Evolutionary conservation across 257 asterid genomes (phyloP), one percentile per base, ranked within the genome.

Genomic region (Verbascum thapsus): DNA sequence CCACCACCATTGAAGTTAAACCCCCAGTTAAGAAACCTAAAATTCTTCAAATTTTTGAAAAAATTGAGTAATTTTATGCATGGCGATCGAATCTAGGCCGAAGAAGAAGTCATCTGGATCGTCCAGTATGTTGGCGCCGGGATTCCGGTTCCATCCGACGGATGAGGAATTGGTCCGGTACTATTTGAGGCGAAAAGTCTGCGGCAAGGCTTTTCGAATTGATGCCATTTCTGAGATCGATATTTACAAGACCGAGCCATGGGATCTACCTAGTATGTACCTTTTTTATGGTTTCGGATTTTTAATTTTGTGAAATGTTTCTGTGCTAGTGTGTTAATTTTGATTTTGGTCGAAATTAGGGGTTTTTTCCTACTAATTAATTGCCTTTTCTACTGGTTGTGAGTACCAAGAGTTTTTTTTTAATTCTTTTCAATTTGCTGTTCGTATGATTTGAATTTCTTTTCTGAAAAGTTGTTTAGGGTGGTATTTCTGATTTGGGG

Each of bases 231-330:
- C 97, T 5, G 96, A 86, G 15, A 72, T 92, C 73, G 96, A 88
- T 79, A 88, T 92, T 20, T 92, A 92, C 85, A 92, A 81, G 80
- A 80, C 73, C 40, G 98, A 92, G 83, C 98, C 98, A 3, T 92
- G 97, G 98, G 98, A 92, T 66, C 97, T 92, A 22, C 97, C 97
- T 22, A 82, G 98, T 92, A 74, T 12, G 73, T n/a, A n/a, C 12
- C n/a, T 56, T 16, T 47, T n/a, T n/a, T 8, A 7, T 23, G 42
- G 22, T 22, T 13, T 35, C 9, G 5, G 57, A 5, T 16, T 64
- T 35, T 20, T 4, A 16, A n/a, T n/a, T 39, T 16, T 10, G 2
- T 69, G 26, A 7, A 37, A 6, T 67, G 53, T 58, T 49, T 16
- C n/a, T 44, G 3, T 10, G 43, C n/a, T n/a, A n/a, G n/a, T n/a